Evolutionary conservation across 2,329 filamentous ascomycete genomes (phyloP), one percentile per base, ranked within the genome.

Genomic region (Claviceps lovelessii): DNA sequence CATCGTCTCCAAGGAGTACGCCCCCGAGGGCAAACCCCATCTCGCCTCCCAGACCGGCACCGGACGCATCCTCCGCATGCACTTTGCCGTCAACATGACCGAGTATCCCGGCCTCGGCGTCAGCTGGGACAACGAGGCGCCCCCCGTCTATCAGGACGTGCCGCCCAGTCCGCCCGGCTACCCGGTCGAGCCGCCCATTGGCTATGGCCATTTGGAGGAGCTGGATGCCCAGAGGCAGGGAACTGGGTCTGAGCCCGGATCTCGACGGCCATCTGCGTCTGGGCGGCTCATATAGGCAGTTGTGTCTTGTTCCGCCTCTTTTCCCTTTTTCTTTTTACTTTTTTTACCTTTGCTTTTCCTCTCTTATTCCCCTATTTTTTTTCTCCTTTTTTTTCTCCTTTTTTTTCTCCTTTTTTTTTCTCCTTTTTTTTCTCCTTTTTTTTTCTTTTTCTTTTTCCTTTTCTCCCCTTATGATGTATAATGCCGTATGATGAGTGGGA

Each of bases 41-140:
- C 75, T 89, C 52, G 79, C 88, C 50, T 90, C 88, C 0, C 89
- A 90, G 51, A 96, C 91, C 0, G 91, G 91, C 57, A 86, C 90
- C 2, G 93, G 91, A 0, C 82, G 91, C 59, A 91, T 97, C 53
- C 76, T 98, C 57, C 81, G 91, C 60, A 96, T 95, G 79, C 88
- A 95, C 67, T 97, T 96, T 73, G 82, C 80, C 62, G 77, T 93
- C 53, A 75, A 83, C 55, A 78, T 97, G 54, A 96, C 90, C 4
- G 86, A 95, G 71, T 81, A 88, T 57, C 80, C 81, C 23, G 91
- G 91, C 19, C 79, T 95, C 66, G 90, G 91, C 52, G 90, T 98
- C 63, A 88, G 86, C 61, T 98, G 93, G 91, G 91, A 97, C 62
- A 91, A 96, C 70, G 91, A 98, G 73, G 84, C 88, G 64, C 91